These are phyloP conservation scores for Kazachstania sp. DNA, from an alignment of 1,139 yeast genomes.

Conservation along the genomic window DNA sequence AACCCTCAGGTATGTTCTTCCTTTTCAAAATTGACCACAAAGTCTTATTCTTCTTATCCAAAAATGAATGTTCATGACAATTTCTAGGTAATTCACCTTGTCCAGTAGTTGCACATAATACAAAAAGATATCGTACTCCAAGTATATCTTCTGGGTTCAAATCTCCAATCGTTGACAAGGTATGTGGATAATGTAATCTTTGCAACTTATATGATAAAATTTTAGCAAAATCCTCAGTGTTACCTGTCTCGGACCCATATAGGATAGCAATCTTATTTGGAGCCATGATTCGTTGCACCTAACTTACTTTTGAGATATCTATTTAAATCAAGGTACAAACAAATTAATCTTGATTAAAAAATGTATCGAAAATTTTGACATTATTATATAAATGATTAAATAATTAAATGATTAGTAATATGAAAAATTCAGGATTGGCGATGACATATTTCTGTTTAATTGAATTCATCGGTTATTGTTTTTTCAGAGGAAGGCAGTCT, in stretches of 20 bases:
- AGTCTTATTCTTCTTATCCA: constrained; percentile 30
- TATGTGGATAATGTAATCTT: constrained; percentile 47
- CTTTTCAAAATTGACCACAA: constrained; percentile 70
- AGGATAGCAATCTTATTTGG: constrained; percentile 45
- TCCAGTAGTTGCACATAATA: constrained; percentile 86
- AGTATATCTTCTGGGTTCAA: constrained; percentile 45
- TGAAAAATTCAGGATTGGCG: not conserved
- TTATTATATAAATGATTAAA: not conserved
- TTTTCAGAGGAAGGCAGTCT: too few species aligned
- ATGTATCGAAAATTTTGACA: too few species aligned
- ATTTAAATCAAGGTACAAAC: too few species aligned
- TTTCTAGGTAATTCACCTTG: constrained; percentile 91
- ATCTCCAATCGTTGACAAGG: constrained; percentile 52
- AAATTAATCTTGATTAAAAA: too few species aligned
- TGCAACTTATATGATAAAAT: constrained; percentile 50
- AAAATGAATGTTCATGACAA: constrained; percentile 33
- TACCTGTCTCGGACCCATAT: constrained; percentile 92
- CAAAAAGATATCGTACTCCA: constrained; percentile 46
- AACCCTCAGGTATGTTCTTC: constrained; percentile 54
- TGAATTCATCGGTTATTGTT: too few species aligned
- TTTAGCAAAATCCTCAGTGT: constrained; percentile 77
- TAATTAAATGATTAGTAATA: not conserved
- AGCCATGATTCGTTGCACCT: constrained; percentile 3
- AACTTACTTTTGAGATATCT: too few species aligned
- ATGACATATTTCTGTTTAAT: not conserved